Evolutionary conservation across 805 yeast species (phyloP).

Genomic region (Debaryomyces castellii): DNA sequence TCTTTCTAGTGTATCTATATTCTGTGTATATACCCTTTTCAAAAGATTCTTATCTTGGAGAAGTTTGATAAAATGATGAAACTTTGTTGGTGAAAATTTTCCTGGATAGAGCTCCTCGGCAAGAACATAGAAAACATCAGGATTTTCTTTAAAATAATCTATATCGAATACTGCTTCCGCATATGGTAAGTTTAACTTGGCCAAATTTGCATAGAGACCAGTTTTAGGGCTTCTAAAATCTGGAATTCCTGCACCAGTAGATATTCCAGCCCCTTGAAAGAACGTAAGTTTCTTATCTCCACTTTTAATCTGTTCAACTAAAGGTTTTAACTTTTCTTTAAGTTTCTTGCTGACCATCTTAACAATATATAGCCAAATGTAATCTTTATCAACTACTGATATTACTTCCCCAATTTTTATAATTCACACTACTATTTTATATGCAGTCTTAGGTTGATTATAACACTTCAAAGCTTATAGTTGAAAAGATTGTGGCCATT

Average conservation of each 20-base stretch:
- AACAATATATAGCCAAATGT: background rate
- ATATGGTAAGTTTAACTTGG: constrained; percentile 73
- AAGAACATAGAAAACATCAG: constrained; percentile 80
- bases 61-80: constrained; percentile 70
- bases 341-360: constrained; percentile 3
- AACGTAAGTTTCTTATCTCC: constrained; percentile 52
- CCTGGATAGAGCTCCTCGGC: constrained; percentile 90
- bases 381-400: too few relatives aligned
- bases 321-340: constrained; percentile 20
- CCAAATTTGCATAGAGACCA: constrained; percentile 79
- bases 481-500: background rate
- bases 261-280: constrained; percentile 90
- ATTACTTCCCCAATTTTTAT: too few relatives aligned
- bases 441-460: background rate
- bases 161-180: constrained; percentile 97
- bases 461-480: background rate
- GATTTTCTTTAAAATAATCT: constrained; percentile 71
- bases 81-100: constrained; percentile 76
- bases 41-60: constrained; percentile 63
- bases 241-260: constrained; percentile 93
- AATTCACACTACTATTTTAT: background rate
- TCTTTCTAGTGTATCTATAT: constrained; percentile 89
- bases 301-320: constrained; percentile 28
- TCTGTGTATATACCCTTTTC: constrained; percentile 82
- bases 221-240: constrained; percentile 92